Percentiles rank a stretch among this genome's conserved stretches.
These are phyloP conservation scores for Aspergillus nanangensis DNA, from an alignment of 495 filamentous ascomycete genomes.

Conservation along the genomic window DNA sequence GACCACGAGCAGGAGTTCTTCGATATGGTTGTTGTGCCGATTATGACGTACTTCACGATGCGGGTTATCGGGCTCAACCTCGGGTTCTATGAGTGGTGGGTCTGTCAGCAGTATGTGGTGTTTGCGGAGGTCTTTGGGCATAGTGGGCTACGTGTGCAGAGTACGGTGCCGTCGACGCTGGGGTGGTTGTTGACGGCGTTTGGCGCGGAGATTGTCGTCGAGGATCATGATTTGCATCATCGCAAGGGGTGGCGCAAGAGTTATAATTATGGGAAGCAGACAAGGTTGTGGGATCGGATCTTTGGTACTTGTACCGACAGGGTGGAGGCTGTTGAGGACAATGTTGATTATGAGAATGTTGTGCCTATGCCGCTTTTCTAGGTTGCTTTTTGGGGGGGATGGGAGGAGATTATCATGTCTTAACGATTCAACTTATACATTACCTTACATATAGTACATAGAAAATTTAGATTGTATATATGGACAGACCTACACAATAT, in stretches of 20 bases:
- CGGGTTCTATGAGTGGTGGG: conserved; percentile 43
- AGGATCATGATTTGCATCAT: conserved; percentile 42
- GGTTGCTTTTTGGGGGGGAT: no score
- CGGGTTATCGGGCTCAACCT: conserved; percentile 29
- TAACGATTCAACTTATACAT: no score
- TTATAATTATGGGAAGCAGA: conserved; percentile 43
- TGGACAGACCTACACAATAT: no score
- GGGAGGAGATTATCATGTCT: no score
- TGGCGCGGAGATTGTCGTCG: conserved; percentile 35
- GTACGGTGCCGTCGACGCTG: conserved; percentile 30
- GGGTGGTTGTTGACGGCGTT: conserved; percentile 32
- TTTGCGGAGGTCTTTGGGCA: conserved; percentile 40
- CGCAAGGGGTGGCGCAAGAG: conserved; percentile 42
- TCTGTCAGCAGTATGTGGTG: conserved; percentile 37
- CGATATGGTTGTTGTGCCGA: conserved; percentile 36
- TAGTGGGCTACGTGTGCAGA: conserved; percentile 31
- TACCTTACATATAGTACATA: no score
- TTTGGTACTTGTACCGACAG: conserved; percentile 36
- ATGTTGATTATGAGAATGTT: conserved; percentile 36
- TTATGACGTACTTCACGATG: conserved; percentile 32
- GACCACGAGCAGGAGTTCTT: conserved; percentile 43
- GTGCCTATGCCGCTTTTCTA: conserved; percentile 15
- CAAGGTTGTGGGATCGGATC: conserved; percentile 36
- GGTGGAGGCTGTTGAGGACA: conserved; percentile 26
- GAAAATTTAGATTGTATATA: no score